Evolutionary conservation across 1,284 basidiomycete genomes (phyloP).

Genomic region (Fomitopsis palustris): DNA sequence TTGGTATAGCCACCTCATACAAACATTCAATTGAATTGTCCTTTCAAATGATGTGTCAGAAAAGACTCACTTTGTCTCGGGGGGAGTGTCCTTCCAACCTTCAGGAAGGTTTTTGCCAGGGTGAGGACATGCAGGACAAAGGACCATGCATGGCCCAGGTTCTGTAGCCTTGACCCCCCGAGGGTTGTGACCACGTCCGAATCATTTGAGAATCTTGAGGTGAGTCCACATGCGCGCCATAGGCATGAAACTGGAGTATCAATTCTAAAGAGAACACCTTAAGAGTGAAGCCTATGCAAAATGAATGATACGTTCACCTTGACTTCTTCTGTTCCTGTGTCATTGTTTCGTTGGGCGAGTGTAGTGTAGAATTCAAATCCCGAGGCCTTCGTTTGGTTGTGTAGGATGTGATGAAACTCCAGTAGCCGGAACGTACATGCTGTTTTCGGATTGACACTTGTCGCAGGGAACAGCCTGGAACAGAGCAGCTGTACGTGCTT

Average conservation of each 20-base stretch:
- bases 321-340: slow-evolving; percentile 2
- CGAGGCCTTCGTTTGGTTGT: slow-evolving; percentile 18
- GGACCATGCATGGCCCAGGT: slow-evolving; percentile 20
- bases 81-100: slow-evolving; percentile 17
- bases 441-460: slow-evolving; percentile 20
- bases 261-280: background rate
- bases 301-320: background rate
- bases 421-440: slow-evolving; percentile 27
- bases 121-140: slow-evolving; percentile 28
- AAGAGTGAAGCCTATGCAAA: background rate
- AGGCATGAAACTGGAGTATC: slow-evolving; percentile 16
- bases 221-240: slow-evolving; percentile 17
- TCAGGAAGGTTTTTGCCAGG: slow-evolving; percentile 26
- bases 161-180: slow-evolving; percentile 11
- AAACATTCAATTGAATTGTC: background rate
- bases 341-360: slow-evolving; percentile 18
- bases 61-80: slow-evolving; percentile 3
- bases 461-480: slow-evolving; percentile 28
- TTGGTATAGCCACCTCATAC: slow-evolving; percentile 20
- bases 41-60: background rate
- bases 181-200: slow-evolving; percentile 17
- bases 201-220: slow-evolving; percentile 18
- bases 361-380: slow-evolving; percentile 23
- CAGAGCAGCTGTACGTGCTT: slow-evolving; percentile 21
- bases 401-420: slow-evolving; percentile 23